Evolutionary conservation across 345 rosid genomes (phyloP), one percentile per base, ranked within the genome.

Genomic region (Citrus hindsii): DNA sequence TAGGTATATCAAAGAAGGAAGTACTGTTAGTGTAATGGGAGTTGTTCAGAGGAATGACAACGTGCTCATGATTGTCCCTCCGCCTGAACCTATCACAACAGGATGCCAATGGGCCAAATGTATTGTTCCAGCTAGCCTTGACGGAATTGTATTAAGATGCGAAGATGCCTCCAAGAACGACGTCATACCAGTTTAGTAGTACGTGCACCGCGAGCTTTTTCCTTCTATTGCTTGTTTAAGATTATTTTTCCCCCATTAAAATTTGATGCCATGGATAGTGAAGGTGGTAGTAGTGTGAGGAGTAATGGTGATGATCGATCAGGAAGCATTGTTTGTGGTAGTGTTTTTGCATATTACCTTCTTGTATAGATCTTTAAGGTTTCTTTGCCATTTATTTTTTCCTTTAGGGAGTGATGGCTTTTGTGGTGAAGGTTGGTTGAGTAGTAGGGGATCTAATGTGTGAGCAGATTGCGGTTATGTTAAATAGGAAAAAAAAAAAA

Each of bases 1-100:
- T 72, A 94, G 99, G 87, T 94, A 86, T 76, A 94, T 97, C 83
- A 97, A 97, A 88, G 98, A 97, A 89, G 99, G 99, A 73, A 97
- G 98, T 89, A 92, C 98, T 0, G 98, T 94, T 33, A 94, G 98
- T 75, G 95, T 97, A 79, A 91, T 97, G 87, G 98, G 98, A 66
- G 93, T 94, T 60, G 97, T 97, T 77, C 98, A 93, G 79, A 89
- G 98, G 88, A 97, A 94, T 46, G 98, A 97, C 5, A 94, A 92
- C 21, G 94, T 94, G 84, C 98, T 97, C n/a, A 97, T 93, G 98
- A 93, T 97, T 9, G 93, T 94, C 62, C 96, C 98, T 69, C 89
- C 95, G 0, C 77, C 98, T 1, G 98, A 93, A 73, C 98, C 98
- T 60, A 81, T 90, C 19, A 84, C 98, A 48, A 96, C 97, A 7